Conservation (phyloP, 768 basidiomycete genomes). For the Suillus spraguei region DNA sequence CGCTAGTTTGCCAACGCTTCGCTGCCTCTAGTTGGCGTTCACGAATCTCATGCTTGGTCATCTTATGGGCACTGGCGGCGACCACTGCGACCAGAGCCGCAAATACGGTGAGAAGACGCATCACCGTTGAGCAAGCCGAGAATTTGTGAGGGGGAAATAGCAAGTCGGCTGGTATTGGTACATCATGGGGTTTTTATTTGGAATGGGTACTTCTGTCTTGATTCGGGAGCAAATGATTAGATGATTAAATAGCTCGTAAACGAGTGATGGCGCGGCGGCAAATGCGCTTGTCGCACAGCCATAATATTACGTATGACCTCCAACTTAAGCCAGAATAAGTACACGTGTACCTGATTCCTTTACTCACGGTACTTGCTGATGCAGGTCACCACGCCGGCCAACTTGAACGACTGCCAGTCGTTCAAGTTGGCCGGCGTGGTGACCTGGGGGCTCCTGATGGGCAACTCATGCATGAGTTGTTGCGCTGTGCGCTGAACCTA, state of each 20-base stretch:
- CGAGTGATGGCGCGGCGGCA: not conserved
- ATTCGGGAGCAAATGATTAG: no score
- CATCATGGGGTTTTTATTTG: not conserved
- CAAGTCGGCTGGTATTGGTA: not conserved
- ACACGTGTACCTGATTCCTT: not conserved
- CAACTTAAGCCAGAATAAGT: no score
- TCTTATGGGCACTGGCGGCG: constrained; percentile 20
- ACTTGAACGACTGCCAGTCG: no score
- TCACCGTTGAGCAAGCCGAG: not conserved
- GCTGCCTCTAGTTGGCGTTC: constrained; percentile 51
- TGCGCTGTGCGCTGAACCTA: no score
- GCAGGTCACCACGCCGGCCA: no score
- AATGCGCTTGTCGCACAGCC: not conserved
- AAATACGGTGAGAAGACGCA: not conserved
- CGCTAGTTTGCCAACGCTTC: constrained; percentile 35
- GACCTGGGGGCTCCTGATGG: not conserved
- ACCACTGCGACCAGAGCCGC: constrained; percentile 16
- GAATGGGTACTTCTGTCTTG: no score
- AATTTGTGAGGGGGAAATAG: not conserved
- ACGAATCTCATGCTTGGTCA: constrained; percentile 44
- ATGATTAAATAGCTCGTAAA: no score
- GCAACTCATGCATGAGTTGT: not conserved
- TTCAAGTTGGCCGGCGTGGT: no score
- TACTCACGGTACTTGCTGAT: not conserved
- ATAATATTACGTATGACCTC: not conserved